phyloP scores from a whole-genome alignment of 2,329 filamentous ascomycete species.

The Diaporthe amygdali region DNA sequence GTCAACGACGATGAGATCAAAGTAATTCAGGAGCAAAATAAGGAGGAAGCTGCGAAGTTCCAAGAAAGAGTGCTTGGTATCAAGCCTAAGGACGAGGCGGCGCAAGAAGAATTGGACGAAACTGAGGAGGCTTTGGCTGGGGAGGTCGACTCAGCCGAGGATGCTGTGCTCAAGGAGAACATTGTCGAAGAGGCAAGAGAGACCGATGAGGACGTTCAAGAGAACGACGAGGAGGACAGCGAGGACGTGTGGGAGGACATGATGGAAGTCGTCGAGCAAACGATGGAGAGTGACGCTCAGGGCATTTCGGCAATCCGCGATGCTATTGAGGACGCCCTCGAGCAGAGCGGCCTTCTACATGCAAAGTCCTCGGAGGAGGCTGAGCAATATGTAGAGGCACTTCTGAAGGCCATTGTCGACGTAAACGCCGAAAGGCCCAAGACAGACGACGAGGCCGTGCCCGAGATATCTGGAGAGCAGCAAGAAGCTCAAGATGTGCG shows the following conservation, averaged over 20 bases:
- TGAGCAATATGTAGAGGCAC: conserved; percentile 52
- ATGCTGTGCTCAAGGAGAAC: conserved; percentile 30
- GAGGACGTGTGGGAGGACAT: conserved; percentile 58
- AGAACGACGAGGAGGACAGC: conserved; percentile 32
- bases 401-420: conserved; percentile 52
- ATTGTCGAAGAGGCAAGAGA: conserved; percentile 29
- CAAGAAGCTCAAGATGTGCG: not conserved
- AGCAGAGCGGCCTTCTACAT: conserved; percentile 57
- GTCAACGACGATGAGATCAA: conserved; percentile 75
- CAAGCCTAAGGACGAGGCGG: conserved; percentile 32
- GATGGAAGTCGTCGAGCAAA: conserved; percentile 59
- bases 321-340: conserved; percentile 59
- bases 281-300: conserved; percentile 61
- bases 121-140: conserved; percentile 27
- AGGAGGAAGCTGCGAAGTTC: conserved; percentile 70
- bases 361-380: conserved; percentile 51
- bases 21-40: conserved; percentile 72
- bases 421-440: conserved; percentile 21
- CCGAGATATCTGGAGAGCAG: not conserved
- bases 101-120: not conserved
- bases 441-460: conserved; percentile 28
- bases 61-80: conserved; percentile 67
- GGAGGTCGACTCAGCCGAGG: conserved; percentile 33
- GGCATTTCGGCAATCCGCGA: conserved; percentile 58
- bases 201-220: conserved; percentile 13